Evolutionary conservation across 805 yeast genomes (phyloP).

Genomic region (Myxozyma monticola): DNA sequence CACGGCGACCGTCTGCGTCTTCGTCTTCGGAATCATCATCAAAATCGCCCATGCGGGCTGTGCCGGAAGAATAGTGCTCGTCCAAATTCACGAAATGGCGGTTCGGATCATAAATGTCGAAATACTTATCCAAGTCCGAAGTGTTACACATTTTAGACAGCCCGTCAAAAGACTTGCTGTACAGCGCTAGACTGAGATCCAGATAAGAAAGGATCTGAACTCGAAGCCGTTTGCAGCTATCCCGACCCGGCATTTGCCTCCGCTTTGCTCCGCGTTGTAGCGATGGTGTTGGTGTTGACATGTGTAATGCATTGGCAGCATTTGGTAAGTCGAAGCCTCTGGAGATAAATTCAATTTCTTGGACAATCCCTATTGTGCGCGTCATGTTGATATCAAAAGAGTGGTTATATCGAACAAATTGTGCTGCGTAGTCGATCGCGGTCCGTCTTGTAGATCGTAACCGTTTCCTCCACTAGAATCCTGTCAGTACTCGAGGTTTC

Average conservation of each 20-base stretch:
- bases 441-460: slow-evolving; percentile 23
- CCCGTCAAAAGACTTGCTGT: slow-evolving; percentile 10
- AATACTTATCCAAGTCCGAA: slow-evolving; percentile 22
- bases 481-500: too few relatives aligned
- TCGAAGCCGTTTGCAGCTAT: slow-evolving; percentile 21
- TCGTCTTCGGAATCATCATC: slow-evolving; percentile 9
- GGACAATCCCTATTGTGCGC: slow-evolving; percentile 27
- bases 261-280: too few relatives aligned
- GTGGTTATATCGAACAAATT: slow-evolving; percentile 25
- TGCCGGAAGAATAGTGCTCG: background rate
- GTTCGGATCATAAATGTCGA: slow-evolving; percentile 28
- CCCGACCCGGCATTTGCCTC: background rate
- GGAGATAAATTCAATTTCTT: slow-evolving; percentile 32
- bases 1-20: background rate
- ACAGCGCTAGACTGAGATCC: slow-evolving; percentile 22
- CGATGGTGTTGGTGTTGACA: too few relatives aligned
- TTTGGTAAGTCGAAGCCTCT: slow-evolving; percentile 12
- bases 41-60: background rate
- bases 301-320: background rate
- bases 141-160: slow-evolving; percentile 18
- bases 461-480: slow-evolving; percentile 27
- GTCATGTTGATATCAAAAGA: slow-evolving; percentile 27
- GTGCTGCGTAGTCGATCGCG: slow-evolving; percentile 16
- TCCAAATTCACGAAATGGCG: too few relatives aligned
- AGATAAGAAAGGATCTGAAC: slow-evolving; percentile 21